These are phyloP conservation scores for Teratosphaeria viscida DNA, from an alignment of 2,329 filamentous ascomycete genomes.

Conservation along the genomic window DNA sequence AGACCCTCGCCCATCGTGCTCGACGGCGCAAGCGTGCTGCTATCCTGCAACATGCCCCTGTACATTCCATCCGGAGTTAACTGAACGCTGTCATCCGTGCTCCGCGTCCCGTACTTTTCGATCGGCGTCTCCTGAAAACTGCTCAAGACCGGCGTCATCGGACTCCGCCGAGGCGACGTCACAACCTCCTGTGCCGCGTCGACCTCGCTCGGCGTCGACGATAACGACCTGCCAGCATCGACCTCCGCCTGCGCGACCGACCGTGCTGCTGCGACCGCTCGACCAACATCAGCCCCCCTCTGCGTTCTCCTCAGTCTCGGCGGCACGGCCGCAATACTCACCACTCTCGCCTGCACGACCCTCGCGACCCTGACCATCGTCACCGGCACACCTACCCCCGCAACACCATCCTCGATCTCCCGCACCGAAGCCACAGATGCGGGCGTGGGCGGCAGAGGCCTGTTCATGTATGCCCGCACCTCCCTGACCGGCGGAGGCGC, in stretches of 20 bases:
- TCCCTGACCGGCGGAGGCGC: background rate
- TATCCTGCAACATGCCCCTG: background rate
- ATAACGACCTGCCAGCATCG: background rate
- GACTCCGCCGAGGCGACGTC: background rate
- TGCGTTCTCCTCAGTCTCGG: background rate
- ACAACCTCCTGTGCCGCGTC: background rate
- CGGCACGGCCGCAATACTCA: background rate
- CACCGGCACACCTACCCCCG: background rate
- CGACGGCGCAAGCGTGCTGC: background rate
- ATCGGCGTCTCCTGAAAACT: background rate
- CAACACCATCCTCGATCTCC: background rate
- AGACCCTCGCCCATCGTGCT: background rate
- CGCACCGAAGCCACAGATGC: background rate
- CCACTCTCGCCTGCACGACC: background rate
- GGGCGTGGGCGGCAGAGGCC: background rate
- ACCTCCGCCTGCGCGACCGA: background rate
- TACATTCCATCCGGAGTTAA: background rate
- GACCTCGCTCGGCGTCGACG: background rate
- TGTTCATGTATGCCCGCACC: background rate
- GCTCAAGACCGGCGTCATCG: background rate
- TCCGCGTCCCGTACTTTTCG: background rate
- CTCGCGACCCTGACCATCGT: background rate
- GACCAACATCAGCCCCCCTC: background rate
- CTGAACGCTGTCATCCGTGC: background rate
- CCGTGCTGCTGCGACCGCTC: background rate